Evolutionary conservation across 1,139 yeast genomes (phyloP), one percentile per base, ranked within the genome.

Genomic region (Meyerozyma guilliermondii): DNA sequence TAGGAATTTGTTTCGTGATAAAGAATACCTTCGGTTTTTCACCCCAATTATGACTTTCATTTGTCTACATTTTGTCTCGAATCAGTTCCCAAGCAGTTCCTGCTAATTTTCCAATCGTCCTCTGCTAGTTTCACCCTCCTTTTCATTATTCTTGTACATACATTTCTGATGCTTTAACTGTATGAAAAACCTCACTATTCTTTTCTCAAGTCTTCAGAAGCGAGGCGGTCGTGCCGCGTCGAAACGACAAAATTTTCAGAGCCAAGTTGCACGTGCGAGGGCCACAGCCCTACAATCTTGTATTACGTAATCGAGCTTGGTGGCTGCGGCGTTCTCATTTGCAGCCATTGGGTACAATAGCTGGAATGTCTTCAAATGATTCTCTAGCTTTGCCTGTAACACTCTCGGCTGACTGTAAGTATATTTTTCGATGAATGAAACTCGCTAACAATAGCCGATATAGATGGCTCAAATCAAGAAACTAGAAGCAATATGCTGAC

Each of bases 101-200:
- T 26, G 5, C 13, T 26, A 26, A n/a, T 26, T 26, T 4, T 26
- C 28, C 28, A 10, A n/a, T 26, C 28, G 28, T 26, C 7, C 18
- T 29, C 33, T 13, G 16, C n/a, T 4, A 16, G n/a, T 13, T 14
- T 29, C 33, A 13, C 14, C 33, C 18, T 16, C 14, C 18, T 29
- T 20, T 29, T 6, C 33, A 29, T 29, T 14, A 29, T 8, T 14
- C 5, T 29, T 3, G 33, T 26, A 39, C 29, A 31, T 39, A 39
- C 41, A 18, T 34, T 33, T 34, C 29, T 33, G 35, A 20, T 26
- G 35, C 20, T 14, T 14, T 22, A 31, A 33, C 24, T 33, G 36
- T 33, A 33, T 33, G 36, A 33, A 33, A 33, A 33, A 33, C 24
- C 36, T 33, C 36, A 20, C 4, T 33, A 17, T 17, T 33, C 23